phyloP scores from a whole-genome alignment of 148 eudicot genomes.

The Fagopyrum tataricum region DNA sequence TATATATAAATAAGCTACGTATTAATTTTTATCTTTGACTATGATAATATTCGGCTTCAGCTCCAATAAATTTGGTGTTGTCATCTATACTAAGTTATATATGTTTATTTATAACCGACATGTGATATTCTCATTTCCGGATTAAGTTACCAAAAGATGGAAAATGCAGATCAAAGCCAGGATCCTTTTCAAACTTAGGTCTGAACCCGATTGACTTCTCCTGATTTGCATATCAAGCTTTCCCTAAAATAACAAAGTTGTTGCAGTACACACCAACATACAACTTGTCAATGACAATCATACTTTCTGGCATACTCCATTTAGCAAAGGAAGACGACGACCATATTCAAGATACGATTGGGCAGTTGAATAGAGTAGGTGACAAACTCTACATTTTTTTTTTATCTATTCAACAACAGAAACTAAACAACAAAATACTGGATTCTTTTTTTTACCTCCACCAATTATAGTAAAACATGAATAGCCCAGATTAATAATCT shows the following conservation, averaged over 20 bases:
- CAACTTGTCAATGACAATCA: background rate
- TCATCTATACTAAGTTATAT: too few relatives aligned
- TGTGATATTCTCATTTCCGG: too few relatives aligned
- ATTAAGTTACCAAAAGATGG: background rate
- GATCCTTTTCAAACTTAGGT: background rate
- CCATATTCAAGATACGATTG: conserved; percentile 6
- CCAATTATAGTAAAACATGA: background rate
- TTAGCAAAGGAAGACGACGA: background rate
- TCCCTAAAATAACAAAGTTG: background rate
- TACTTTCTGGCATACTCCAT: background rate
- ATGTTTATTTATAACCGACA: too few relatives aligned
- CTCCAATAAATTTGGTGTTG: too few relatives aligned
- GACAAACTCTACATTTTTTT: background rate
- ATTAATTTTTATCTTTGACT: too few relatives aligned
- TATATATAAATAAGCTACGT: too few relatives aligned
- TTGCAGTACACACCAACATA: background rate
- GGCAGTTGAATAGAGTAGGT: background rate
- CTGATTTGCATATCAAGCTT: background rate
- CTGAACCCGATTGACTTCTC: background rate
- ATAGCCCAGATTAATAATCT: background rate
- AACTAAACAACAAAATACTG: background rate
- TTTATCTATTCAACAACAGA: background rate
- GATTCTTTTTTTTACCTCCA: background rate
- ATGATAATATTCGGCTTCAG: too few relatives aligned
- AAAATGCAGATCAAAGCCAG: background rate